These are phyloP conservation scores for Mycena olivaceomarginata DNA, from an alignment of 768 basidiomycete species.

Conservation along the genomic window DNA sequence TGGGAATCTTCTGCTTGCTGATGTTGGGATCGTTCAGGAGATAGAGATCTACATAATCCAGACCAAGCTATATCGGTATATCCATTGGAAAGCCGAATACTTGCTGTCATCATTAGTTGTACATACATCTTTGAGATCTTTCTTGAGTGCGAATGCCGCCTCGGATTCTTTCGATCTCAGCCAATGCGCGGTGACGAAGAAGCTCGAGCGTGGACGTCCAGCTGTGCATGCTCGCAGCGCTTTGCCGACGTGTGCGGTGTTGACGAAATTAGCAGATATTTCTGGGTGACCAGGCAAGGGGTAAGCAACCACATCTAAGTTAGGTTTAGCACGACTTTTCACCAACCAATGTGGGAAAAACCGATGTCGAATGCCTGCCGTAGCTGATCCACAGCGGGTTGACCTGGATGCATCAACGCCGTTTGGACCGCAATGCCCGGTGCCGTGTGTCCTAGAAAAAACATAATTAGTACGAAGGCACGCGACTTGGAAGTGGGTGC, in stretches of 20 bases:
- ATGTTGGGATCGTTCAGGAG: not conserved
- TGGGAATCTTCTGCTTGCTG: constrained; percentile 1
- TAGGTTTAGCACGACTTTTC: not conserved
- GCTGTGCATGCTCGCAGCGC: not conserved
- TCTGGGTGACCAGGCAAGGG: not conserved
- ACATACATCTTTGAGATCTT: not conserved
- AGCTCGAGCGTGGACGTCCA: not conserved
- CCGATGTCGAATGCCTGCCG: not conserved
- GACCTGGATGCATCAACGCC: not conserved
- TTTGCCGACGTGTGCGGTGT: not conserved
- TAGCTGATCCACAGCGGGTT: constrained; percentile 1
- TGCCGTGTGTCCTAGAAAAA: not conserved
- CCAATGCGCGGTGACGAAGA: not conserved
- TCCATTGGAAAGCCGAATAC: not conserved
- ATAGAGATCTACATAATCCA: constrained; percentile 1
- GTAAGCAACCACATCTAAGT: not conserved
- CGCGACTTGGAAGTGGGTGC: not conserved
- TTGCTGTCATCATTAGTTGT: not conserved
- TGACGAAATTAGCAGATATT: not conserved
- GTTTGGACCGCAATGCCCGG: not conserved
- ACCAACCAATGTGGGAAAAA: not conserved
- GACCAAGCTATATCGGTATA: not conserved
- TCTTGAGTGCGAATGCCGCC: constrained; percentile 1
- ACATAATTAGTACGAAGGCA: not conserved
- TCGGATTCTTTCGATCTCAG: constrained; percentile 1